Conservation (phyloP, 306 rosid genomes). For the Malus fusca region DNA sequence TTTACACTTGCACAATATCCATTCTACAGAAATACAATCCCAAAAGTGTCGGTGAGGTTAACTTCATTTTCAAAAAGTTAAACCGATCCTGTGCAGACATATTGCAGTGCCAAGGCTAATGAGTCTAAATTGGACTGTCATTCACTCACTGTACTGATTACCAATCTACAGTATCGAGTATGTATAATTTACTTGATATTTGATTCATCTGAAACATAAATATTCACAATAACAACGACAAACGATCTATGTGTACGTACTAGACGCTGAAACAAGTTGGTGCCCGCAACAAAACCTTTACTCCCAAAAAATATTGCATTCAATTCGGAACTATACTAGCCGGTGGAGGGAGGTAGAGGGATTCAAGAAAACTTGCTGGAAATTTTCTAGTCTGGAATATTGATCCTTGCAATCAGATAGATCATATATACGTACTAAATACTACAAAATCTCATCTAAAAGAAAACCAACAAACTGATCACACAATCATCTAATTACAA, state of each 20-base stretch:
- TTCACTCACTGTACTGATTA: neutral
- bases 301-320: neutral
- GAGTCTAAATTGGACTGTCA: neutral
- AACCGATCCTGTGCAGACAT: neutral
- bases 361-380: neutral
- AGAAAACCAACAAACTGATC: neutral
- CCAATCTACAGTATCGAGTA: neutral
- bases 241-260: neutral
- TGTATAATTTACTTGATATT: neutral
- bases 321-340: neutral
- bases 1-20: neutral
- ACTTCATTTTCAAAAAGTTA: neutral
- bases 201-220: too few relatives aligned
- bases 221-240: neutral
- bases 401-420: neutral
- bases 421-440: neutral
- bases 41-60: conserved; percentile 7
- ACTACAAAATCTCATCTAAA: neutral
- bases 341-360: neutral
- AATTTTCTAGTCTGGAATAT: neutral
- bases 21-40: neutral
- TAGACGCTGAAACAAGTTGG: neutral
- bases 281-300: neutral
- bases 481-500: neutral
- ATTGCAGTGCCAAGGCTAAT: neutral